Evolutionary conservation across 75 land plant genomes (phyloP).

Genomic region (Adiantum capillusveneris): DNA sequence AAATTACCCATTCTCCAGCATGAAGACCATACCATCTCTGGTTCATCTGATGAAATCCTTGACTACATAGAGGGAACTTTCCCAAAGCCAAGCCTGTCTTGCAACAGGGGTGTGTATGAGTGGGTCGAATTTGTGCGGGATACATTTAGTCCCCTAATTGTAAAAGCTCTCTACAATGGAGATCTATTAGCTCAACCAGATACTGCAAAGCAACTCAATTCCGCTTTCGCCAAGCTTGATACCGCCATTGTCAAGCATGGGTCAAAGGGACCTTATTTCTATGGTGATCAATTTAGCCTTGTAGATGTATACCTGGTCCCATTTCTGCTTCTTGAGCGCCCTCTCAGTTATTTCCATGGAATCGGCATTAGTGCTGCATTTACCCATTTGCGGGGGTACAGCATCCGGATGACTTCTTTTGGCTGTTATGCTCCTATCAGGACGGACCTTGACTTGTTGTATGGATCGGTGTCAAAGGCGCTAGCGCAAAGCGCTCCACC

Average conservation of each 20-base stretch:
- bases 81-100: conserved; percentile 29
- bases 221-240: conserved; percentile 26
- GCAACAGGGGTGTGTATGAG: conserved; percentile 11
- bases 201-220: conserved; percentile 15
- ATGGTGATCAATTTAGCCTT: conserved; percentile 29
- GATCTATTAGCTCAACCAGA: conserved; percentile 19
- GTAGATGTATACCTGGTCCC: conserved; percentile 51
- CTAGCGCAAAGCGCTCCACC: conserved; percentile 26
- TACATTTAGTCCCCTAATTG: conserved; percentile 27
- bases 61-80: conserved; percentile 46
- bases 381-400: conserved; percentile 18
- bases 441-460: conserved; percentile 23
- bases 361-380: conserved; percentile 19
- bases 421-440: conserved; percentile 27
- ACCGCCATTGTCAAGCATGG: conserved; percentile 20
- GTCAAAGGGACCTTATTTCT: conserved; percentile 27
- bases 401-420: conserved; percentile 23
- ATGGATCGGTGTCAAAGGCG: conserved; percentile 13
- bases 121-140: conserved; percentile 41
- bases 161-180: conserved; percentile 22
- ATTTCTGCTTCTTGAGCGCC: conserved; percentile 20
- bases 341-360: conserved; percentile 28
- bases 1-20: conserved; percentile 32
- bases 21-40: conserved; percentile 38
- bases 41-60: conserved; percentile 45